A percentile compares a stretch with the other conserved stretches of the same genome.
These are phyloP conservation scores for Leavenworthia alabamica DNA, from an alignment of 345 rosid genomes.

Conservation along the genomic window DNA sequence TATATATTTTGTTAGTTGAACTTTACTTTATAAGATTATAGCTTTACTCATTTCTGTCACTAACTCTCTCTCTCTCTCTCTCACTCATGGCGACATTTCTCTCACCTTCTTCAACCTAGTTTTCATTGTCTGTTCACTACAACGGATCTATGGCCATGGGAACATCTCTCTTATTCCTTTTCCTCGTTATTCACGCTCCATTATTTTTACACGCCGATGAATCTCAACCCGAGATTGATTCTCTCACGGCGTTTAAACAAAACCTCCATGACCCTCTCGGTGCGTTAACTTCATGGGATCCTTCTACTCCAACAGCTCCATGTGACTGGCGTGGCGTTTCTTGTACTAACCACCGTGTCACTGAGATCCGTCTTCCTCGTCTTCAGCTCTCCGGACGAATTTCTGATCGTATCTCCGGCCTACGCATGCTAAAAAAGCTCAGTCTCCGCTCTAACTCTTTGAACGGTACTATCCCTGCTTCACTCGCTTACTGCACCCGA, in stretches of 20 bases:
- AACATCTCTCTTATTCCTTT: not conserved
- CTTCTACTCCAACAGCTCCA: conserved; percentile 64
- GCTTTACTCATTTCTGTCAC: conserved; percentile 19
- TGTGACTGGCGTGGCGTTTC: conserved; percentile 90
- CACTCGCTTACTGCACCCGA: conserved; percentile 64
- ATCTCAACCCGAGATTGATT: conserved; percentile 50
- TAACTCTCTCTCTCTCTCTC: conserved; percentile 4
- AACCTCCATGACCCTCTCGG: conserved; percentile 70
- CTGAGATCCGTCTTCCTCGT: conserved; percentile 66
- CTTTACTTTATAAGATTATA: conserved; percentile 1
- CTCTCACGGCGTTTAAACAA: conserved; percentile 66
- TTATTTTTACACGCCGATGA: conserved; percentile 30
- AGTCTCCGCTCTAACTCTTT: conserved; percentile 71
- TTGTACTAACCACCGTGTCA: conserved; percentile 52
- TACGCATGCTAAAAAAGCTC: conserved; percentile 52
- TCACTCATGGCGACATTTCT: conserved; percentile 30
- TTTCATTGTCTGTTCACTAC: not conserved
- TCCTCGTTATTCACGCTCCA: conserved; percentile 1
- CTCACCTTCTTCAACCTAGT: conserved; percentile 6
- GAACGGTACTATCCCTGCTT: conserved; percentile 67
- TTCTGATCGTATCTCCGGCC: conserved; percentile 44
- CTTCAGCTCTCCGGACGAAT: conserved; percentile 72
- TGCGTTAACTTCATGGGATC: conserved; percentile 63
- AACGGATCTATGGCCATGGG: conserved; percentile 15
- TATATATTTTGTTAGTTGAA: not conserved